Conservation (phyloP, 257 asterid genomes). For the Solanum lignicaule region DNA sequence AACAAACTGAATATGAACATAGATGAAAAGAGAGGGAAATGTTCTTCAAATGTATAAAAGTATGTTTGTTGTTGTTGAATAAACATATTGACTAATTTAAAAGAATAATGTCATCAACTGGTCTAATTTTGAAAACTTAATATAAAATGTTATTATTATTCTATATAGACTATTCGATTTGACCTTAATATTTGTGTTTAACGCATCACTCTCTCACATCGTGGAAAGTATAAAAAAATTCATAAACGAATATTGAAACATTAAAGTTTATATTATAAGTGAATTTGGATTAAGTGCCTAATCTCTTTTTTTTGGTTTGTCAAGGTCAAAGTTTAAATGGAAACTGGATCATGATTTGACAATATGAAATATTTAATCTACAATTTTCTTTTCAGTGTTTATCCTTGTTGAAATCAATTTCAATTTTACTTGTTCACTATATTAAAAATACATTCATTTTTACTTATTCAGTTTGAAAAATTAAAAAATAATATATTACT, state of each 20-base stretch:
- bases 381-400: not conserved
- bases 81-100: not conserved
- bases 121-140: not conserved
- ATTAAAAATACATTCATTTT: too few species aligned
- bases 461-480: too few species aligned
- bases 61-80: not conserved
- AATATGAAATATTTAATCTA: not conserved
- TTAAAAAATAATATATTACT: too few species aligned
- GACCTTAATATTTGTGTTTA: not conserved
- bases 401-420: not conserved
- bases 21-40: not conserved
- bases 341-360: not conserved
- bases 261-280: not conserved
- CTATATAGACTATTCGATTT: not conserved
- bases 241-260: not conserved
- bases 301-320: not conserved
- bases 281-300: not conserved
- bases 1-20: not conserved
- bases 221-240: not conserved
- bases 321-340: not conserved
- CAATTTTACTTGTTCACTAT: not conserved
- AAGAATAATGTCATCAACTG: not conserved
- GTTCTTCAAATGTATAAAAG: not conserved
- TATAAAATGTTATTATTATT: not conserved
- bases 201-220: not conserved